Conservation (phyloP, 2,329 filamentous ascomycete species). For the Aspergillus transmontanensis region DNA sequence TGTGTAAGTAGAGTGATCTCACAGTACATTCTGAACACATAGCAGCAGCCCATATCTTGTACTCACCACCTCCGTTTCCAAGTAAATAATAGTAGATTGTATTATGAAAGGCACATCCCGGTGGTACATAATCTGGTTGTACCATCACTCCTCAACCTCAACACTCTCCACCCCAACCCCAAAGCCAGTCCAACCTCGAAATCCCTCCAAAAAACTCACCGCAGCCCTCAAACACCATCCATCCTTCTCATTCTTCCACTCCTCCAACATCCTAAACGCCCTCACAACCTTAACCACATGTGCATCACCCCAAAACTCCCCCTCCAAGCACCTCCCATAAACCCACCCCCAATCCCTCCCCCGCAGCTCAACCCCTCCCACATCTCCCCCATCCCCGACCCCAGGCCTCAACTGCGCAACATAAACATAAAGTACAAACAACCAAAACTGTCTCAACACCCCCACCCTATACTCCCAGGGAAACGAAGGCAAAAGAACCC, state of each 20-base stretch:
- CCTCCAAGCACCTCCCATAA: background rate
- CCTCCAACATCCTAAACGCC: background rate
- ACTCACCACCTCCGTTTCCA: no score
- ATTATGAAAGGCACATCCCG: background rate
- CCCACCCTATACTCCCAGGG: background rate
- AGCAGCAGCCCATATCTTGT: no score
- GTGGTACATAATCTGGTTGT: no score
- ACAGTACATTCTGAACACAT: no score
- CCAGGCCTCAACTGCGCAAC: background rate
- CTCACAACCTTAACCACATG: background rate
- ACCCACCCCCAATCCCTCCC: background rate
- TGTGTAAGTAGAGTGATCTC: no score
- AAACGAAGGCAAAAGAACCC: background rate
- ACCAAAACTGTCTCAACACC: background rate
- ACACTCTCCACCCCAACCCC: background rate
- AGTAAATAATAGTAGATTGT: no score
- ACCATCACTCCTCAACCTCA: background rate
- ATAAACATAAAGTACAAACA: background rate
- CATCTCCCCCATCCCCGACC: background rate
- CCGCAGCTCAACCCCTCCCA: background rate
- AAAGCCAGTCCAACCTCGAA: background rate
- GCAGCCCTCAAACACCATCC: background rate
- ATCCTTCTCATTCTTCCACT: background rate
- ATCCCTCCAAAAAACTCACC: background rate
- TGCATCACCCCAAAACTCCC: background rate